Evolutionary conservation across 345 rosid species (phyloP), one percentile per base, ranked within the genome.

Genomic region (Erysimum cheiranthoides): DNA sequence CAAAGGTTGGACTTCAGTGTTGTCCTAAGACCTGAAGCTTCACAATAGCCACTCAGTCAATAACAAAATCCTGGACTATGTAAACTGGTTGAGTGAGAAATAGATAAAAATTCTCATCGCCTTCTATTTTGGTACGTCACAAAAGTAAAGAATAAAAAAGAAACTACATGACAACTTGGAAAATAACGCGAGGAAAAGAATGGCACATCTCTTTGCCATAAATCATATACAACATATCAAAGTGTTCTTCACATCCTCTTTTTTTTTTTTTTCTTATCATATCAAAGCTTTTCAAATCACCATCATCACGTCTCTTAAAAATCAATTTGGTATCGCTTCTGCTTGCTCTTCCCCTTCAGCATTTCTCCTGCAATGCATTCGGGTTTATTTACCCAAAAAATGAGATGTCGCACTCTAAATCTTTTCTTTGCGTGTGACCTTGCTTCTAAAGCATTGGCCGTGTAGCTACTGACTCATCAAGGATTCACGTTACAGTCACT

Each of bases 401-500:
- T 77, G 80, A 77, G 65, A 69, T 68, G 69, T 69, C 45, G 14
- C 74, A 40, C 47, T 68, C 79, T 61, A 56, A 70, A 28, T 56
- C 64, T 70, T 63, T 52, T 52, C 65, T 54, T 45, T 62, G 60
- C 66, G 76, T 71, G 71, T 64, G 53, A 57, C 53, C 45, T 56
- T 70, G 61, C 57, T 77, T 71, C 73, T 77, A 65, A 47, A 77
- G 46, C 72, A 64, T 49, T 53, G 52, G 60, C 67, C 13, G 40
- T 58, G 54, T 50, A 38, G 14, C 65, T 70, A 27, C 75, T 56
- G 56, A 62, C 68, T 68, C 73, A 9, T 87, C 75, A 85, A 40
- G 90, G 87, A 82, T 84, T 86, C 73, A 89, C 92, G 79, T 92
- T 95, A 91, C 97, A 95, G 50, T 89, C 90, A 34, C 86, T 84